These are phyloP conservation scores for Raphanus raphanistrum DNA, from an alignment of 345 rosid genomes.

Conservation along the genomic window DNA sequence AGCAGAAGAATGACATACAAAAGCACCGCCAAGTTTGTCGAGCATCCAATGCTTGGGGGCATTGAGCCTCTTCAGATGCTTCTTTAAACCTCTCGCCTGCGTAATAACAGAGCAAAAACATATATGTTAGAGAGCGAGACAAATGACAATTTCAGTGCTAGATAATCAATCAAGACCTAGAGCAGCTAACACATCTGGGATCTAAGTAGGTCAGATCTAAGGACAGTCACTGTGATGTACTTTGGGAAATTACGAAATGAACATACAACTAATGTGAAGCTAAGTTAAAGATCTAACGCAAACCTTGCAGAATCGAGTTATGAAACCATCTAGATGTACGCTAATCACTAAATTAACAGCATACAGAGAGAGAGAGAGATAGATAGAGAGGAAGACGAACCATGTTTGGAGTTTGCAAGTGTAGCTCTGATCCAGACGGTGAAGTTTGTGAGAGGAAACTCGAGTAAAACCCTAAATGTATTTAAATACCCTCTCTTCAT, in stretches of 20 bases:
- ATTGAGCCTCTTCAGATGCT: slow-evolving; percentile 90
- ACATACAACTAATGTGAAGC: neutral
- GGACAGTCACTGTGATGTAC: neutral
- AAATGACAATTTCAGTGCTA: neutral
- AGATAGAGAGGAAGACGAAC: slow-evolving; percentile 8
- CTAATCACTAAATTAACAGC: neutral
- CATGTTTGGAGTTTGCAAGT: slow-evolving; percentile 12
- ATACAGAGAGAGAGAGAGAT: neutral
- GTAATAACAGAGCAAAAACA: neutral
- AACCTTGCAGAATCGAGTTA: neutral
- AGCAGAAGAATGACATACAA: slow-evolving; percentile 12
- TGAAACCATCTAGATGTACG: neutral
- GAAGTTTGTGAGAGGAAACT: slow-evolving; percentile 18
- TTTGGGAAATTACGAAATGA: neutral
- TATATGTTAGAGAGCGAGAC: neutral
- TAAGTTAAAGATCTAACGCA: neutral
- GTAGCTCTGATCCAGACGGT: slow-evolving; percentile 11
- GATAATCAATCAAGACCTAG: neutral
- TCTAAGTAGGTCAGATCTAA: slow-evolving; percentile 24
- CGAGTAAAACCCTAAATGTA: slow-evolving; percentile 24
- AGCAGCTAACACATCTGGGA: slow-evolving; percentile 21
- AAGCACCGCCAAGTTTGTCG: slow-evolving; percentile 45
- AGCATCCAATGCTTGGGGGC: slow-evolving; percentile 89
- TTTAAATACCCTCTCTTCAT: slow-evolving; percentile 19
- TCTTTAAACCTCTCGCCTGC: slow-evolving; percentile 88